These are phyloP conservation scores for Leccinellum luteum DNA, from an alignment of 768 basidiomycete genomes.

Conservation along the genomic window DNA sequence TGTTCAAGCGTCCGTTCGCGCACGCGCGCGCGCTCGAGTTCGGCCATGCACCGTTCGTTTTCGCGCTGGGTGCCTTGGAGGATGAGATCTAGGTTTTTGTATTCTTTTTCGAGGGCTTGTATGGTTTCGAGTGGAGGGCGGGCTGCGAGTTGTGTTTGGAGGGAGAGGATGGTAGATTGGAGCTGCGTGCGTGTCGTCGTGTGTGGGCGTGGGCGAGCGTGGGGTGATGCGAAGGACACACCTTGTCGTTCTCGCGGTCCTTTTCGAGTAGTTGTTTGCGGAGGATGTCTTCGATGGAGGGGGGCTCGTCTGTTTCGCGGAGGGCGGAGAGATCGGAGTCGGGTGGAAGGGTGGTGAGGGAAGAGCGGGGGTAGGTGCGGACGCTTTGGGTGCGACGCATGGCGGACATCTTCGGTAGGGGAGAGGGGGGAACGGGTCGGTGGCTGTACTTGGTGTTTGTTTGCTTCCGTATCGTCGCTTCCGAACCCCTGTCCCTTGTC, in stretches of 20 bases:
- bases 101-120: slow-evolving; percentile 67
- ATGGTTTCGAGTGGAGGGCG: slow-evolving; percentile 68
- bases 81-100: slow-evolving; percentile 71
- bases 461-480: background rate
- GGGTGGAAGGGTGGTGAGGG: slow-evolving; percentile 27
- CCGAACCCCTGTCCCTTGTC: background rate
- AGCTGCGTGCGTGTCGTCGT: slow-evolving; percentile 39
- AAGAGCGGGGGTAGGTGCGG: slow-evolving; percentile 52
- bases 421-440: background rate
- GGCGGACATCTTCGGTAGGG: background rate
- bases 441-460: background rate
- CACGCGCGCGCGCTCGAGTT: slow-evolving; percentile 67
- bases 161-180: slow-evolving; percentile 54
- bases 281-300: slow-evolving; percentile 50
- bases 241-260: slow-evolving; percentile 70
- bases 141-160: slow-evolving; percentile 64
- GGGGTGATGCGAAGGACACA: slow-evolving; percentile 17
- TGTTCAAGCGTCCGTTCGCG: slow-evolving; percentile 77
- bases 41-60: slow-evolving; percentile 82
- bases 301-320: slow-evolving; percentile 55
- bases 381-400: slow-evolving; percentile 67
- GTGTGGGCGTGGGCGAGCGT: background rate
- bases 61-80: slow-evolving; percentile 80
- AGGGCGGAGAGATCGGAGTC: slow-evolving; percentile 54
- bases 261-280: slow-evolving; percentile 64